Base-by-base conservation (phyloP, 2,329 filamentous ascomycete species). In the Rhynchosporium graminicola region DNA sequence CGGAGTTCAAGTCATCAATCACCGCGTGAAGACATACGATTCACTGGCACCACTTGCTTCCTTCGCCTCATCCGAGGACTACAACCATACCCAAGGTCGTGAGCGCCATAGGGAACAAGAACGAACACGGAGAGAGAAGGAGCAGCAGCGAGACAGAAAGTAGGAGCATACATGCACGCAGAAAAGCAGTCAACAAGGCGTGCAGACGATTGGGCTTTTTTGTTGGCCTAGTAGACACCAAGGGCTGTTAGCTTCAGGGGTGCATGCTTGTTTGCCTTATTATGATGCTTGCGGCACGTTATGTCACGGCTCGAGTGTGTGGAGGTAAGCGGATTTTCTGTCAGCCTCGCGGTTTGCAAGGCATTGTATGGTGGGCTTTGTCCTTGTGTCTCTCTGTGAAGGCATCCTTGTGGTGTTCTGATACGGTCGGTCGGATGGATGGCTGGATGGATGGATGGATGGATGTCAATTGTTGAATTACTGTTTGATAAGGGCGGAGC, bases 51-150 rank as follows among this genome's bases (percentile, higher is more conserved):
- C 66, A 13, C 54, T 54, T 40, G 28, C 61, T 3, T 51, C 47
- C 4, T 31, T 60, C 9, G 65, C 65, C 12, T 64, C 48, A 33
- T 65, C 48, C 8, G 42, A 65, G 40, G 62, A 69, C 26, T 65
- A 68, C 57, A 58, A 62, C 15, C 58, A 58, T 7, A 40, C 47
- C 4, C 42, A 59, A 51, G 43, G 60, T 3, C 28, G 29, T 1
- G 20, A 50, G n/a, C 42, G 42, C 12, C 2, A n/a, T 10, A 46
- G n/a, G 28, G 42, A 57, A 26, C 12, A 9, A 10, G 33, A 36
- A 36, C 33, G 33, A 36, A 10, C 5, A 57, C 54, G 45, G 43
- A 57, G 40, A 33, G 33, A 26, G 3, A 57, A 9, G 29, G 54
- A 20, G 15, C 20, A 15, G 3, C 26, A 36, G 42, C 3, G 54